Percentiles rank a stretch among this genome's conserved stretches.
These are phyloP conservation scores for Kingdonia uniflora DNA, from an alignment of 164 flowering plant genomes.

Conservation along the genomic window DNA sequence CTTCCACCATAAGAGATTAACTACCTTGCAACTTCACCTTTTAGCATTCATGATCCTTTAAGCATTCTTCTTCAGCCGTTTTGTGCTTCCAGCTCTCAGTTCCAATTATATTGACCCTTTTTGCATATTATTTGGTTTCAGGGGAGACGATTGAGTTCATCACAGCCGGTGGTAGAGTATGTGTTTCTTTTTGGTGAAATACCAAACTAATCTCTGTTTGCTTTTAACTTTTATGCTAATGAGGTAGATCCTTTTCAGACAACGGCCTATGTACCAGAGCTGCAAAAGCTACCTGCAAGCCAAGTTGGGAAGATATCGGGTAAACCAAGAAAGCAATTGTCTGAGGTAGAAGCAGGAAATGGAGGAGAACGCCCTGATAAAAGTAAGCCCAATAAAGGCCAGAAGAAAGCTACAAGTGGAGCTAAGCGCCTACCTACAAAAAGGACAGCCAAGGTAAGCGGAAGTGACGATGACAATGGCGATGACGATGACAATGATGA, in stretches of 20 bases:
- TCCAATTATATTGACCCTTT: background rate
- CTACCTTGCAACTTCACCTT: too few species aligned
- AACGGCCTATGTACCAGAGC: constrained; percentile 83
- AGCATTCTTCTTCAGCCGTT: background rate
- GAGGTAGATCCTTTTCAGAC: constrained; percentile 35
- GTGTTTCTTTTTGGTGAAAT: constrained; percentile 11
- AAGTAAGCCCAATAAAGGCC: constrained; percentile 21
- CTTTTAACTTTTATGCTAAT: constrained; percentile 1
- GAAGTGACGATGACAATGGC: constrained; percentile 18
- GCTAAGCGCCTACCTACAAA: constrained; percentile 23
- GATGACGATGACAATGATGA: constrained; percentile 21
- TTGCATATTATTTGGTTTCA: constrained; percentile 29
- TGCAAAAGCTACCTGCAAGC: constrained; percentile 60
- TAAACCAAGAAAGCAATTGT: constrained; percentile 29
- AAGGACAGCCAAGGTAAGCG: constrained; percentile 27
- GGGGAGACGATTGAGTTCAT: constrained; percentile 82
- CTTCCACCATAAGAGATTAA: too few species aligned
- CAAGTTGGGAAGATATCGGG: constrained; percentile 32
- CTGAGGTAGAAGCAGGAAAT: constrained; percentile 15
- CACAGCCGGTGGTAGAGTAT: constrained; percentile 85
- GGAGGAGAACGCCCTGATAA: constrained; percentile 12
- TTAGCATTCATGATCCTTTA: background rate
- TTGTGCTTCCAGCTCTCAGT: too few species aligned
- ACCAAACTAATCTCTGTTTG: background rate
- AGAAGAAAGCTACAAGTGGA: constrained; percentile 18